Base-by-base conservation (phyloP, 257 asterid genomes). In the Ajuga chamaepitys region DNA sequence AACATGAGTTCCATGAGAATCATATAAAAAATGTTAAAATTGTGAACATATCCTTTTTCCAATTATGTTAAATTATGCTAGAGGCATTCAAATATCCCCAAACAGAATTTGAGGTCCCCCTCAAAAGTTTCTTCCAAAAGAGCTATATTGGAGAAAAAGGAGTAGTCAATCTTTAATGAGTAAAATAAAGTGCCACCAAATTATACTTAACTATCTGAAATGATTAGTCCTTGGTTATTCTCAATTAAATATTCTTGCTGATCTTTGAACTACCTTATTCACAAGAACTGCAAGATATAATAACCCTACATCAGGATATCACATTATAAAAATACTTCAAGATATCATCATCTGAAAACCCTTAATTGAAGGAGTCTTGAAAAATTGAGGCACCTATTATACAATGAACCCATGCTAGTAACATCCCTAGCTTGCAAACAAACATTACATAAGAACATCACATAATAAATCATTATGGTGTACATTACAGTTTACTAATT, bases 1-100 rank as follows among this genome's bases (percentile, higher is more conserved):
- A 25, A 35, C 63, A 50, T 28, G 30, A 58, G 30, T 24, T 75
- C 54, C 55, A 60, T 20, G 14, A 57, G 71, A 46, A 56, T 42
- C 55, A 70, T 37, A 46, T 32, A 45, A 30, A n/a, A 26, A 64
- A 41, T 7, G 44, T 4, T 35, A 58, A 26, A 57, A 32, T 37
- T 20, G 32, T 35, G 28, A 17, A 22, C 14, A 24, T 18, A 51
- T 17, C n/a, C 62, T 21, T 32, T 26, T 70, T 46, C 41, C 3
- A 28, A 9, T 10, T 38, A n/a, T 51, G 9, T 37, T 12, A 12
- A 46, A 46, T 37, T 24, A 35, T 25, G 13, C 58, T 16, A 25
- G 52, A 30, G 30, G 57, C n/a, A 34, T 34, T 58, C 58, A 35
- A 2, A 47, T 47, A 65, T 50, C 35, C 40, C 46, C 22, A 50